Base-by-base conservation (phyloP, 2,329 filamentous ascomycete species). In the Scleromitrula shiraiana region DNA sequence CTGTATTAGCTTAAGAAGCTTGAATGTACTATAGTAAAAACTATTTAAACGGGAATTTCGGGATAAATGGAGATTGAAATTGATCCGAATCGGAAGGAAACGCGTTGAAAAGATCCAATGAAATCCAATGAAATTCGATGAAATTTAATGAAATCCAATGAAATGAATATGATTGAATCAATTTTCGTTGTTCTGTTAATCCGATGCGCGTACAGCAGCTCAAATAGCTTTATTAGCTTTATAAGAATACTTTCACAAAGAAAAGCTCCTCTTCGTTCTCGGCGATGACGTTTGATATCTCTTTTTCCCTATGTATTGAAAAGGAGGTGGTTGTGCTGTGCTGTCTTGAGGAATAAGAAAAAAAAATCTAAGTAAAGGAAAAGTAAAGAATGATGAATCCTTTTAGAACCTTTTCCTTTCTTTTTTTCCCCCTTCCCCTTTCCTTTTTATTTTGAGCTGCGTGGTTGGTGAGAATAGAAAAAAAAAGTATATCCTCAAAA, bases 401-500 rank as follows among this genome's bases (percentile, higher is more conserved):
- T 42, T 44, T 29, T 36, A 6, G n/a, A n/a, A n/a, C n/a, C 17
- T 22, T 20, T 20, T 17, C 30, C 20, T 27, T n/a, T n/a, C n/a
- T n/a, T n/a, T n/a, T n/a, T n/a, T n/a, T n/a, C n/a, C n/a, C n/a
- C n/a, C n/a, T n/a, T n/a, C n/a, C n/a, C n/a, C n/a, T n/a, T n/a
- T n/a, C n/a, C n/a, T n/a, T n/a, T n/a, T n/a, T n/a, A n/a, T n/a
- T n/a, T n/a, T n/a, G n/a, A n/a, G n/a, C n/a, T n/a, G n/a, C n/a
- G n/a, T n/a, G n/a, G n/a, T n/a, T n/a, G n/a, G n/a, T n/a, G n/a
- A n/a, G n/a, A n/a, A n/a, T n/a, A n/a, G n/a, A n/a, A n/a, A n/a
- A n/a, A n/a, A 19, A 20, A 38, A 38, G 33, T 38, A 38, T 38
- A 39, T 30, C 42, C 33, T 29, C 33, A 30, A n/a, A n/a, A n/a